Evolutionary conservation across 331 rosid genomes (phyloP).

Genomic region (Acacia concinna): DNA sequence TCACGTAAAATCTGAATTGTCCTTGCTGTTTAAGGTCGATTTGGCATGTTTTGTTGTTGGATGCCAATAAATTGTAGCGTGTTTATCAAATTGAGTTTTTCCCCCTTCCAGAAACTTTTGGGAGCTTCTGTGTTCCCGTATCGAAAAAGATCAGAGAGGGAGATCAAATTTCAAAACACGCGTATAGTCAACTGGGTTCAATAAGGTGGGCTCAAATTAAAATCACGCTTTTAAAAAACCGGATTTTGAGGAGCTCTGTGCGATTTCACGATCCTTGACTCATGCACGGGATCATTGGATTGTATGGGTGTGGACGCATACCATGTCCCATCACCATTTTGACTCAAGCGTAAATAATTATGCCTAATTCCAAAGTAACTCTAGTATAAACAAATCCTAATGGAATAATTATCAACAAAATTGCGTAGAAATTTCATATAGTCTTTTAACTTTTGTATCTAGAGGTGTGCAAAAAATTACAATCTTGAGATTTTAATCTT

Average conservation of each 20-base stretch:
- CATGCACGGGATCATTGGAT: not conserved
- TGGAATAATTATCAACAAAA: not conserved
- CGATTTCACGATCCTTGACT: not conserved
- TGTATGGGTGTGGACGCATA: not conserved
- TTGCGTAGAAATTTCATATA: not conserved
- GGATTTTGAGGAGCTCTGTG: not conserved
- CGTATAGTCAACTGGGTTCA: not conserved
- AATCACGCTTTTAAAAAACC: not conserved
- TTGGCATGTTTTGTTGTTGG: not conserved
- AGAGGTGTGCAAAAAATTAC: no score
- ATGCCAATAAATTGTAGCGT: not conserved
- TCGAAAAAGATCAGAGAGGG: no score
- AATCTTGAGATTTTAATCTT: no score
- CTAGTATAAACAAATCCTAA: not conserved
- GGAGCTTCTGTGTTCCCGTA: not conserved
- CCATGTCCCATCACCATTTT: not conserved
- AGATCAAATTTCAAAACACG: not conserved
- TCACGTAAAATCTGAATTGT: not conserved
- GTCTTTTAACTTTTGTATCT: no score
- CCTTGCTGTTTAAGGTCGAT: not conserved
- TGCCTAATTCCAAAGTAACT: not conserved
- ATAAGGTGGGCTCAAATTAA: not conserved
- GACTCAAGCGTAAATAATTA: not conserved
- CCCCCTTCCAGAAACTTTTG: not conserved
- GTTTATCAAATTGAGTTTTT: not conserved